phyloP scores from a whole-genome alignment of 257 asterid species.

The Ophiorrhiza pumila region DNA sequence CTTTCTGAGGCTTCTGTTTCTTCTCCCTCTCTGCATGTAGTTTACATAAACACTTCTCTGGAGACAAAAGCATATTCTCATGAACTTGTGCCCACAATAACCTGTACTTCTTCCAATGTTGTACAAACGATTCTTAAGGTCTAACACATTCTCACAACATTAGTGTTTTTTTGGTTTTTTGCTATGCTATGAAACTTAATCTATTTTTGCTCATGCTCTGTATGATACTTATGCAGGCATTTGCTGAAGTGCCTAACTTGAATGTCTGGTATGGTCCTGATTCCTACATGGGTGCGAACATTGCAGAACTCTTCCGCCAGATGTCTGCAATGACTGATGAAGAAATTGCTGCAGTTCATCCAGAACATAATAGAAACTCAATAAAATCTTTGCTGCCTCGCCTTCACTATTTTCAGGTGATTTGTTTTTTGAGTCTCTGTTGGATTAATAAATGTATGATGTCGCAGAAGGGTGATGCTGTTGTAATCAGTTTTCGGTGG shows the following conservation, averaged over 20 bases:
- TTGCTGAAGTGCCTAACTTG: constrained; percentile 70
- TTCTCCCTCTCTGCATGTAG: constrained; percentile 86
- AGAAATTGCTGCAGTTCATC: constrained; percentile 84
- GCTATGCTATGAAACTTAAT: background rate
- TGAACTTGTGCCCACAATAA: constrained; percentile 95
- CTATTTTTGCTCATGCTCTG: background rate
- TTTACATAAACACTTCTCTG: constrained; percentile 86
- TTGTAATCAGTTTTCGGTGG: background rate
- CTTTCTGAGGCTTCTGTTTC: constrained; percentile 64
- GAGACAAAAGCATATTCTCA: constrained; percentile 93
- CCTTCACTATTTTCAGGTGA: constrained; percentile 88
- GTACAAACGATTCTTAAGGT: constrained; percentile 94
- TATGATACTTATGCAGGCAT: constrained; percentile 54
- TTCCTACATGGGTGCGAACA: constrained; percentile 96
- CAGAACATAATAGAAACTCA: constrained; percentile 56
- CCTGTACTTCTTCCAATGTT: constrained; percentile 95
- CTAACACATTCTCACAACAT: constrained; percentile 4
- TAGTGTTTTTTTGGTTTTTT: background rate
- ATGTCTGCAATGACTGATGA: constrained; percentile 87
- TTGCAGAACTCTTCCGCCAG: constrained; percentile 75
- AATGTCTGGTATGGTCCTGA: constrained; percentile 93
- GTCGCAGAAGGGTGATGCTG: background rate
- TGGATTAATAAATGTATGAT: background rate
- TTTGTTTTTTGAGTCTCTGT: background rate
- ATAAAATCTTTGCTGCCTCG: constrained; percentile 84